These are phyloP conservation scores for Lodderomyces beijingensis DNA, from an alignment of 1,139 yeast genomes.

Conservation along the genomic window DNA sequence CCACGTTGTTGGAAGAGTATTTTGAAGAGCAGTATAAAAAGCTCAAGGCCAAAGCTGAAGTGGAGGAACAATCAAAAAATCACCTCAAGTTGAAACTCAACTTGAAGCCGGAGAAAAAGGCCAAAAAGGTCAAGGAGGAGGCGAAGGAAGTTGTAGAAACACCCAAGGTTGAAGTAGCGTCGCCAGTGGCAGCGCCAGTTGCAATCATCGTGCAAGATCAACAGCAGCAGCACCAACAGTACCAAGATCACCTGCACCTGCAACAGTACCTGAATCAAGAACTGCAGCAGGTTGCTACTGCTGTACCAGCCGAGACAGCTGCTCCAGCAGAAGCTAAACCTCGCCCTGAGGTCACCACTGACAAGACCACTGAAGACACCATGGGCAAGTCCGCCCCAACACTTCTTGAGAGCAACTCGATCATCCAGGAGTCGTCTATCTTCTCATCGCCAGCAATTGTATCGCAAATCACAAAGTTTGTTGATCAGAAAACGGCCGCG, in stretches of 20 bases:
- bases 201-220: slow-evolving; percentile 13
- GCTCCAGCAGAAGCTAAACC: slow-evolving; percentile 11
- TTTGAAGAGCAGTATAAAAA: slow-evolving; percentile 29
- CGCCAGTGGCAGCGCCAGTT: slow-evolving; percentile 9
- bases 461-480: slow-evolving; percentile 21
- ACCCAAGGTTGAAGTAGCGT: background rate
- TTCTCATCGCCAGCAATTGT: slow-evolving; percentile 32
- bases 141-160: slow-evolving; percentile 12
- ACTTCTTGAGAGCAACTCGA: slow-evolving; percentile 23
- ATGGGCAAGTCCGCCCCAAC: slow-evolving; percentile 30
- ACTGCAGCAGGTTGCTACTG: background rate
- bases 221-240: background rate
- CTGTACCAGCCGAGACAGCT: background rate
- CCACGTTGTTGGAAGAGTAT: slow-evolving; percentile 38
- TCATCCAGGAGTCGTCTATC: slow-evolving; percentile 35
- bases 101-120: slow-evolving; percentile 21
- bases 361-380: slow-evolving; percentile 15
- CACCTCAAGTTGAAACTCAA: slow-evolving; percentile 21
- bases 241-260: too few relatives aligned
- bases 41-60: slow-evolving; percentile 20
- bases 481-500: slow-evolving; percentile 20
- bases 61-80: slow-evolving; percentile 12
- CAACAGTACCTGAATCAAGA: background rate
- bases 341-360: slow-evolving; percentile 9
- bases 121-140: slow-evolving; percentile 17